Evolutionary conservation across 306 rosid species (phyloP).

Genomic region (Vigna unguiculata): DNA sequence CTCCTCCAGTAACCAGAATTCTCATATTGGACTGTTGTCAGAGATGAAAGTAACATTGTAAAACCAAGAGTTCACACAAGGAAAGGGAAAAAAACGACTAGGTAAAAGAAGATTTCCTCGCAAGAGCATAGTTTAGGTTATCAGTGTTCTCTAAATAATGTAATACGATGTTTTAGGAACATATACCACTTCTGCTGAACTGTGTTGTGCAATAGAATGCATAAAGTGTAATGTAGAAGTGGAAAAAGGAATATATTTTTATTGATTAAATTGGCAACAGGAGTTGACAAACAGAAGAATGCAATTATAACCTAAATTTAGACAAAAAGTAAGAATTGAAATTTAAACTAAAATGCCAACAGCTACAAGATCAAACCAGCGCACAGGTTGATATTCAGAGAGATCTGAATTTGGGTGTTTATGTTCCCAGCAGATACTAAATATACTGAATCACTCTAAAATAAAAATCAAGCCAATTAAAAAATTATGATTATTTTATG

Average conservation of each 20-base stretch:
- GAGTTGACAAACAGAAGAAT: background rate
- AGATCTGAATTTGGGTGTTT: conserved; percentile 6
- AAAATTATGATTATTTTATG: background rate
- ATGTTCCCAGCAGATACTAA: conserved; percentile 12
- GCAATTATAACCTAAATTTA: background rate
- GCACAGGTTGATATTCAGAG: too few relatives aligned
- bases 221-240: background rate
- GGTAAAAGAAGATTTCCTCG: background rate
- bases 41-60: conserved; percentile 17
- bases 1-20: conserved; percentile 97
- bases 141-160: conserved; percentile 11
- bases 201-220: background rate
- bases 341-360: background rate
- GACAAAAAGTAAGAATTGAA: background rate
- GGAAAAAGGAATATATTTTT: background rate
- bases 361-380: background rate
- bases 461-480: background rate
- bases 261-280: background rate
- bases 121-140: background rate
- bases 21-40: conserved; percentile 86
- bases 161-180: background rate
- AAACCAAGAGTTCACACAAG: conserved; percentile 12
- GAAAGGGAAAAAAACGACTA: background rate
- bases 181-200: conserved; percentile 2
- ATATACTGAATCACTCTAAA: background rate